Conservation (phyloP, 2,329 filamentous ascomycete genomes). For the Huntiella decipiens region DNA sequence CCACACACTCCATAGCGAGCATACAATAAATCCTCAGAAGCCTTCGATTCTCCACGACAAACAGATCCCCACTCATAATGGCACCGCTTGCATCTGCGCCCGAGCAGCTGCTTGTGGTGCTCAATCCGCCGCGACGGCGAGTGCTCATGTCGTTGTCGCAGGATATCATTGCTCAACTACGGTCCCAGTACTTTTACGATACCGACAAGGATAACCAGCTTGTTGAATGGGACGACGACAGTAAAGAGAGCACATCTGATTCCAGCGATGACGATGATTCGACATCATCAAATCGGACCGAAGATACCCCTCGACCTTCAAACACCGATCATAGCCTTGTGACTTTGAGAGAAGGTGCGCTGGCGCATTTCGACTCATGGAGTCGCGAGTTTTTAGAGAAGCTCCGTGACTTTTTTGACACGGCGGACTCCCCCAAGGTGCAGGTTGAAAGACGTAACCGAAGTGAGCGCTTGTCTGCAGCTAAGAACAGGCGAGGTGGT, state of each 20-base stretch:
- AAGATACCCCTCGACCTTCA: not conserved
- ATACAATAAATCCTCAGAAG: no score
- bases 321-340: conserved; percentile 10
- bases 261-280: conserved; percentile 3
- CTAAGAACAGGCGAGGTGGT: conserved; percentile 10
- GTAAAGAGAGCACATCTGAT: not conserved
- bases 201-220: conserved; percentile 15
- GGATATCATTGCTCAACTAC: conserved; percentile 36
- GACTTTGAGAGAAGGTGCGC: conserved; percentile 4
- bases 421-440: conserved; percentile 23
- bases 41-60: no score
- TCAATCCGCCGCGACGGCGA: conserved; percentile 32
- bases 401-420: conserved; percentile 5
- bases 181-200: conserved; percentile 27
- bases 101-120: conserved; percentile 33
- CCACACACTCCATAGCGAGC: no score
- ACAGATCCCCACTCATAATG: conserved; percentile 19
- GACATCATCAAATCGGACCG: conserved; percentile 5
- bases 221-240: conserved; percentile 10
- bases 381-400: conserved; percentile 8
- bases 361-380: conserved; percentile 10
- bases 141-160: conserved; percentile 31
- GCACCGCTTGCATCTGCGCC: conserved; percentile 35
- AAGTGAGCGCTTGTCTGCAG: conserved; percentile 19
- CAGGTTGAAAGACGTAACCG: conserved; percentile 27